Evolutionary conservation across 176 grass and related monocot genomes (phyloP).

Genomic region (Puccinellia tenuiflora): DNA sequence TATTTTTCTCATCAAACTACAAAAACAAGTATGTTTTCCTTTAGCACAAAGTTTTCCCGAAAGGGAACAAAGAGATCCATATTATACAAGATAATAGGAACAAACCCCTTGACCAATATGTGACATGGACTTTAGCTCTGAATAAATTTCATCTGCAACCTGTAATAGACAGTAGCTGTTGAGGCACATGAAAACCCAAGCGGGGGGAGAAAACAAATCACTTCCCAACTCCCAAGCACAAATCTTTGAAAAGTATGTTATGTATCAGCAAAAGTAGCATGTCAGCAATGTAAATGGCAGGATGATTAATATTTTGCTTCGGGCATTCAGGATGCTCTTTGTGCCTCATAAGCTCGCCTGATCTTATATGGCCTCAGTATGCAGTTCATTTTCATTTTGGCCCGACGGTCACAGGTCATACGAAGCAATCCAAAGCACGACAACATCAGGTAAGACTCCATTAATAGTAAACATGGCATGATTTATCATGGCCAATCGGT

Average conservation of each 20-base stretch:
- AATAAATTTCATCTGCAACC: slow-evolving; percentile 92
- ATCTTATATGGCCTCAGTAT: not conserved
- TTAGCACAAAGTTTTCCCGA: slow-evolving; percentile 4
- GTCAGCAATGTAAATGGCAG: not conserved
- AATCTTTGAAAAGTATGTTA: not conserved
- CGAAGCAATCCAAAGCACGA: not conserved
- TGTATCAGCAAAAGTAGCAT: not conserved
- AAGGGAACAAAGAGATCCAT: slow-evolving; percentile 1
- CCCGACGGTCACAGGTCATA: not conserved
- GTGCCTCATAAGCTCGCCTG: not conserved
- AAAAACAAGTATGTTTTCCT: slow-evolving; percentile 17
- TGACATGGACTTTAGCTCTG: slow-evolving; percentile 51
- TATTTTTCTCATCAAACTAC: slow-evolving; percentile 99
- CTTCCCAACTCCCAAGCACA: not conserved
- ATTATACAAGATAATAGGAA: slow-evolving; percentile 27
- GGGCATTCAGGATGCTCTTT: not conserved
- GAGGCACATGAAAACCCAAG: slow-evolving; percentile 10
- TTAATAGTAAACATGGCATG: not conserved
- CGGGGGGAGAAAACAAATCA: not conserved
- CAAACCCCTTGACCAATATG: slow-evolving; percentile 58
- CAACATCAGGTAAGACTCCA: not conserved
- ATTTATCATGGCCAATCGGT: slow-evolving; percentile 1
- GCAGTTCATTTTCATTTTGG: not conserved
- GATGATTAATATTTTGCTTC: not conserved
- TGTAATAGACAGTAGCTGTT: slow-evolving; percentile 39